These are phyloP conservation scores for Haberlea rhodopensis DNA, from an alignment of 257 asterid genomes.

Conservation along the genomic window DNA sequence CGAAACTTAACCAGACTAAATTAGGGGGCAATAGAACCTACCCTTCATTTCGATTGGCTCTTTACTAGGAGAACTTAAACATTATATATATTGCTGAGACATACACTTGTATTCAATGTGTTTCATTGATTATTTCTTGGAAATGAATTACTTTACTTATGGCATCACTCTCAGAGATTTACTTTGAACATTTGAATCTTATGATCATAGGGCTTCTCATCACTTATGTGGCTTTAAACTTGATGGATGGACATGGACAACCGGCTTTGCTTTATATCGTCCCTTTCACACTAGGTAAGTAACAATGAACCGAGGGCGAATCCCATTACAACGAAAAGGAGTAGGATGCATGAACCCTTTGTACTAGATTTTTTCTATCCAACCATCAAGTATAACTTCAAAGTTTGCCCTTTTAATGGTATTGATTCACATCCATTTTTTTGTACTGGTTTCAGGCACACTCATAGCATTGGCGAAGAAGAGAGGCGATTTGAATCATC, in stretches of 20 bases:
- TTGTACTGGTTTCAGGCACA: slow-evolving; percentile 56
- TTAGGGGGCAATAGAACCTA: neutral
- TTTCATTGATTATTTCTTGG: neutral
- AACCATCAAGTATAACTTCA: neutral
- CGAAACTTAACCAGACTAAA: neutral
- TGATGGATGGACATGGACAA: slow-evolving; percentile 98
- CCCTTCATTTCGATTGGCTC: neutral
- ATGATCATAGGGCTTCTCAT: slow-evolving; percentile 66
- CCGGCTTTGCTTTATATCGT: slow-evolving; percentile 98
- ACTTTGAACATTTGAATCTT: neutral
- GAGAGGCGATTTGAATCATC: slow-evolving; percentile 77
- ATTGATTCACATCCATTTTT: neutral
- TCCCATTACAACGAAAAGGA: neutral
- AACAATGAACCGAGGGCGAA: neutral
- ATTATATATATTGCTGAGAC: neutral
- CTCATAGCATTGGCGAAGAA: slow-evolving; percentile 63
- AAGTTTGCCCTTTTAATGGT: neutral
- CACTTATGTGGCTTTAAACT: slow-evolving; percentile 84
- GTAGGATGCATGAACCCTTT: neutral
- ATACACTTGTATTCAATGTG: neutral
- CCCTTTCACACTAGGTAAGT: slow-evolving; percentile 91
- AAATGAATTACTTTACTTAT: too few species aligned
- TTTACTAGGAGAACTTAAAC: neutral
- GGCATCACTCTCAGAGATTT: neutral
- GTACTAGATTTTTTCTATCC: neutral